Evolutionary conservation across 2,329 filamentous ascomycete species (phyloP), one percentile per base, ranked within the genome.

Genomic region (Pestalotiopsis sp.): DNA sequence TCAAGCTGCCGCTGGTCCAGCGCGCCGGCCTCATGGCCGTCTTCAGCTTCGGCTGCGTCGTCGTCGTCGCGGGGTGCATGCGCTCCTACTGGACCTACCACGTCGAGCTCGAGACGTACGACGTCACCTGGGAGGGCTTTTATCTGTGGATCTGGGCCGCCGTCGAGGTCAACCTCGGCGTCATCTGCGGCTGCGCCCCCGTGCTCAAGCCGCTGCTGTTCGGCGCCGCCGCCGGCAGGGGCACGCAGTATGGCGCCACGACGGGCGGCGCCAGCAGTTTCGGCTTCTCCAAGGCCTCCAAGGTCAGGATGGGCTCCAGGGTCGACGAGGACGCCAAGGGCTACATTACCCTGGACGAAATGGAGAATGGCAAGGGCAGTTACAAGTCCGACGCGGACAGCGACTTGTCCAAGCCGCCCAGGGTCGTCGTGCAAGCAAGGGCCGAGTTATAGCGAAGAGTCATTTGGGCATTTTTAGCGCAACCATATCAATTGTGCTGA

Each of bases 121-220:
- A 83, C 68, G 77, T 82, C 0, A 83, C 80, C 2, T 83, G 81
- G 81, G 71, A 81, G 9, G 80, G 80, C 0, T 80, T 80, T 52
- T 72, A 80, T 14, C 73, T 82, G n/a, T 83, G 81, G 81, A 79
- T 81, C 38, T 82, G 81, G 81, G 82, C 80, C 0, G 79, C 81
- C 0, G 77, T 82, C 20, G 81, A 83, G 68, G 80, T 79, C 1
- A 81, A 82, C 59, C 69, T 82, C n/a, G 81, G 80, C 13, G 76
- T 83, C n/a, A 81, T 82, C 31, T 82, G 80, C 61, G 81, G 80
- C 12, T 82, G 79, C 56, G 75, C 81, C 1, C 81, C 81, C 0
- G 78, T 77, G 23, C 73, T 82, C 23, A 76, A 75, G 68, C 69
- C 74, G 4, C 64, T 78, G 1, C 77, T 75, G 5, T 64, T 64